phyloP scores from a whole-genome alignment of 73 alveolate species.

The Paramecium sonneborni region DNA sequence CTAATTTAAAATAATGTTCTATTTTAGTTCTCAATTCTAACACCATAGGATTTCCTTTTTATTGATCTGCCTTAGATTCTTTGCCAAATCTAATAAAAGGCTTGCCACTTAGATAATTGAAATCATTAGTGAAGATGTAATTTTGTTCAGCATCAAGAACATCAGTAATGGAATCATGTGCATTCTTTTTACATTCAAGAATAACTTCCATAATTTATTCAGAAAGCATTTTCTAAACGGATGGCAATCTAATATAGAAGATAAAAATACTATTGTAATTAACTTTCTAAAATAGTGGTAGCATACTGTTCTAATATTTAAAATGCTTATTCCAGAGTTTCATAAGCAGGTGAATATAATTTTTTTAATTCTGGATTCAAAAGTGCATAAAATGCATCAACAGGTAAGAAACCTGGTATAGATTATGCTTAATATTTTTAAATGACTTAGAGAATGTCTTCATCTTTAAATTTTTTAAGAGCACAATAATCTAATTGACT shows the following conservation, averaged over 20 bases:
- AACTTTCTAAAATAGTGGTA: constrained; percentile 69
- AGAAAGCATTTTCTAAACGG: neutral
- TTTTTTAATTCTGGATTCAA: constrained; percentile 86
- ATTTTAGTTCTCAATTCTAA: constrained; percentile 88
- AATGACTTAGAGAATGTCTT: constrained; percentile 94
- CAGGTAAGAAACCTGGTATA: constrained; percentile 98
- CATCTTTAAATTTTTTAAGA: constrained; percentile 72
- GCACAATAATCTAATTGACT: constrained; percentile 23
- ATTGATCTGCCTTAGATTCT: constrained; percentile 60
- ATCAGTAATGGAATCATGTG: constrained; percentile 53
- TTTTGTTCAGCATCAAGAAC: constrained; percentile 90
- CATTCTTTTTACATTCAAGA: constrained; percentile 37
- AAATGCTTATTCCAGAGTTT: constrained; percentile 82
- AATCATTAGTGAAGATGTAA: constrained; percentile 94
- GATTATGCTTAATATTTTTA: constrained; percentile 96
- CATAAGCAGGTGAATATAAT: constrained; percentile 88
- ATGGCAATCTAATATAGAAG: neutral
- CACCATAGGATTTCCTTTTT: constrained; percentile 69
- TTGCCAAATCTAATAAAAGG: constrained; percentile 82
- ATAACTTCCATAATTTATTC: constrained; percentile 5
- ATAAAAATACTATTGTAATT: neutral
- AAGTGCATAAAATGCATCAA: constrained; percentile 89
- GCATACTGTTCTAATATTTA: constrained; percentile 85
- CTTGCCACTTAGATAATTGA: constrained; percentile 83
- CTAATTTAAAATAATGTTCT: constrained; percentile 90